Base-by-base conservation (phyloP, 2,329 filamentous ascomycete species). In the Xylariomycetidae sp. region DNA sequence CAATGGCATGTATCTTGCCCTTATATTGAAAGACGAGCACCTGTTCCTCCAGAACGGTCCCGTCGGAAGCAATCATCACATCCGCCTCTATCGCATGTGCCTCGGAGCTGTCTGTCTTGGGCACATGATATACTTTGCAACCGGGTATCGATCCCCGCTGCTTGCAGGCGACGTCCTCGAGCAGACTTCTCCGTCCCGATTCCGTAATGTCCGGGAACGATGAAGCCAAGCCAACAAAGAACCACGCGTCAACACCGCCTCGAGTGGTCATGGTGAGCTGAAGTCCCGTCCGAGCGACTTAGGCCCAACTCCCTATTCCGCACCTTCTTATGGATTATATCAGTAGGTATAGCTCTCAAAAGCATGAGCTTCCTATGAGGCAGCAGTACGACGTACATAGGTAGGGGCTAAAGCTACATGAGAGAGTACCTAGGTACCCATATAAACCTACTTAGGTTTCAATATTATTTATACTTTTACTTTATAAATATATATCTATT, bases 21-120 rank as follows among this genome's bases (percentile, higher is more conserved):
- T 68, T 71, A 47, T 81, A 81, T 43, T 69, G 68, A 41, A 84
- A 85, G 0, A 85, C 67, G 13, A 85, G 63, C 0, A 85, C 75
- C 48, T 85, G 80, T 35, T 82, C 67, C 28, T 64, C 67, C 36
- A 79, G 38, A 6, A 37, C 37, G 13, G 34, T 57, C 7, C 50
- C 48, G 16, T 56, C 54, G 3, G 41, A 36, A 2, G 34, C 36
- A 4, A 45, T 49, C 9, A 57, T 38, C 0, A 51, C 56, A 6
- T 66, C 60, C 1, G 54, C 52, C 1, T 58, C 46, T 3, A 65
- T 38, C 36, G 64, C 65, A 1, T 44, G 59, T 9, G 50, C 62
- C 17, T 57, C 54, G 3, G 58, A 54, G 13, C 44, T 55, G 33
- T 66, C 57, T 9, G 55, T 54, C 26, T 58, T 58, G 5, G 70